Conservation (phyloP, 2,329 filamentous ascomycete genomes). For the Nemania serpens region DNA sequence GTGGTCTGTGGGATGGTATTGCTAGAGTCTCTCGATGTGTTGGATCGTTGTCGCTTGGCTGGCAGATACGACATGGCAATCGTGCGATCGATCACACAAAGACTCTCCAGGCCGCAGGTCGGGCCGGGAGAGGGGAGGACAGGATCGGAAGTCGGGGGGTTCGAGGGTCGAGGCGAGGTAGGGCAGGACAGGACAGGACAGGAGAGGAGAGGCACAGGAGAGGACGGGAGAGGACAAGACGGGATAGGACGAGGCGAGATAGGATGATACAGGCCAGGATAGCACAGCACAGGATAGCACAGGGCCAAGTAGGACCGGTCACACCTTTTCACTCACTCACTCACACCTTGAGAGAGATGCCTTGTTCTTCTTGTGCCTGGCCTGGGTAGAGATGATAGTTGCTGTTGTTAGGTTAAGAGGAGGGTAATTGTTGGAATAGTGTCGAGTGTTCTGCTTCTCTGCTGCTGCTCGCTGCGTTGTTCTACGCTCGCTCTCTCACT, state of each 20-base stretch:
- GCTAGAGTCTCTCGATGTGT: conserved; percentile 41
- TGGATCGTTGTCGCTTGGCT: conserved; percentile 42
- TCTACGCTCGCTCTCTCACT: not conserved
- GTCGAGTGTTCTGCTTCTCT: not conserved
- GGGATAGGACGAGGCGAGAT: not conserved
- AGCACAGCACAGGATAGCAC: no score
- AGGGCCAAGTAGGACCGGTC: not conserved
- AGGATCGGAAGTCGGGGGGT: no score
- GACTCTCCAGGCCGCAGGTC: conserved; percentile 4
- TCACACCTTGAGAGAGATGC: not conserved
- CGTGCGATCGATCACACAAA: conserved; percentile 29
- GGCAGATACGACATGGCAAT: conserved; percentile 43
- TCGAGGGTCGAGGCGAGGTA: not conserved
- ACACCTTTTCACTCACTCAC: conserved; percentile 9
- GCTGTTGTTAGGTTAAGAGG: not conserved
- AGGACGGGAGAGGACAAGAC: not conserved
- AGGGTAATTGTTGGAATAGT: not conserved
- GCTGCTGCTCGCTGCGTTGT: conserved; percentile 6
- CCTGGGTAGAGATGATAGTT: not conserved
- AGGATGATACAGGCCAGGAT: no score
- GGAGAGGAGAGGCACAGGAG: not conserved
- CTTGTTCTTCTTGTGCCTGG: not conserved
- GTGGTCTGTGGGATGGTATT: conserved; percentile 41
- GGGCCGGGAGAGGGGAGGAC: not conserved
- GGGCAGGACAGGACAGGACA: not conserved